A percentile compares a stretch with the other conserved stretches of the same genome.
Conservation (phyloP, 1,284 basidiomycete genomes). For the Baeospora myosura region DNA sequence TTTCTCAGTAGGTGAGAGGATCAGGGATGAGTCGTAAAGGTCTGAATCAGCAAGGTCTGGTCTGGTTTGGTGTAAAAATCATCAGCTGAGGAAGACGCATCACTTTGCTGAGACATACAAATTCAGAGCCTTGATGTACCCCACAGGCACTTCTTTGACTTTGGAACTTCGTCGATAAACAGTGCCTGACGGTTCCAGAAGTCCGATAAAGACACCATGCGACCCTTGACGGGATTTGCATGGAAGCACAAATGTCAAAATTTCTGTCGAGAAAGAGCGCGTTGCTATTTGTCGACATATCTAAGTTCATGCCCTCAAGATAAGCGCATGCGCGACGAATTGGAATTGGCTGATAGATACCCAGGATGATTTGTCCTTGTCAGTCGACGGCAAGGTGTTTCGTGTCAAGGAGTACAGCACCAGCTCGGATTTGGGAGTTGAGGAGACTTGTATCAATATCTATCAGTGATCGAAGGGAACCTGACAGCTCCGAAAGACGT, state of each 20-base stretch:
- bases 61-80: slow-evolving; percentile 25
- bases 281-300: slow-evolving; percentile 26
- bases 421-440: slow-evolving; percentile 43
- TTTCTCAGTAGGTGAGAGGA: slow-evolving; percentile 35
- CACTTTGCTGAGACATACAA: slow-evolving; percentile 50
- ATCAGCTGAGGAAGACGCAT: slow-evolving; percentile 1
- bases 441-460: slow-evolving; percentile 30
- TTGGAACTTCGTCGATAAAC: slow-evolving; percentile 25
- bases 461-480: background rate
- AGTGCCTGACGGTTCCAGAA: slow-evolving; percentile 37
- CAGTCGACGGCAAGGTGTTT: too few relatives aligned
- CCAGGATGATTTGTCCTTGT: too few relatives aligned
- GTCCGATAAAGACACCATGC: slow-evolving; percentile 32
- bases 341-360: too few relatives aligned
- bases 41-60: slow-evolving; percentile 44
- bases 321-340: too few relatives aligned
- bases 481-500: slow-evolving; percentile 16
- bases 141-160: slow-evolving; percentile 37
- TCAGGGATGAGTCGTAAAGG: slow-evolving; percentile 40
- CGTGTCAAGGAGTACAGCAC: slow-evolving; percentile 32
- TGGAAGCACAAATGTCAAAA: slow-evolving; percentile 35
- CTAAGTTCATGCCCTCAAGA: slow-evolving; percentile 19
- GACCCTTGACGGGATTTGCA: slow-evolving; percentile 18
- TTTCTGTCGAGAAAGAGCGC: slow-evolving; percentile 32
- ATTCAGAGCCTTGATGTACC: slow-evolving; percentile 43